Conservation (phyloP, 129 eudicot genomes). For the Silybum marianum region DNA sequence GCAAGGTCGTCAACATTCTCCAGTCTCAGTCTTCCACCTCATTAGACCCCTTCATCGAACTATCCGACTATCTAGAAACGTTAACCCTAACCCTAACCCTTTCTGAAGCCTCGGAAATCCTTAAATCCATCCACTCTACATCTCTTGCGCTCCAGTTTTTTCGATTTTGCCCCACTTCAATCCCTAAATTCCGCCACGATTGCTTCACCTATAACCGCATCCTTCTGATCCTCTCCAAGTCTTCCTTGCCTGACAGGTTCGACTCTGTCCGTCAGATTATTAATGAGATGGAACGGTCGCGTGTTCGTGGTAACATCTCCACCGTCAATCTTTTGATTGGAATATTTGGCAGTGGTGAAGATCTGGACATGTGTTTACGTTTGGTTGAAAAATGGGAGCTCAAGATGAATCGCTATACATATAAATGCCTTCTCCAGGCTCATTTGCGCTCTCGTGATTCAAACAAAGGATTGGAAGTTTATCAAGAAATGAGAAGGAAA, state of each 20-base stretch:
- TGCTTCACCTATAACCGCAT: conserved; percentile 82
- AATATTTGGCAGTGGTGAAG: conserved; percentile 43
- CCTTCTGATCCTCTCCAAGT: conserved; percentile 54
- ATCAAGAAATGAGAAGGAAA: conserved; percentile 51
- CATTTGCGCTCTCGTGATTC: conserved; percentile 57
- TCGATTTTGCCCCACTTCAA: conserved; percentile 55
- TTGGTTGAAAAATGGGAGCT: conserved; percentile 84
- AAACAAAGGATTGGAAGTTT: conserved; percentile 51
- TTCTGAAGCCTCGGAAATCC: conserved; percentile 79
- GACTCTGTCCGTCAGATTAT: conserved; percentile 47
- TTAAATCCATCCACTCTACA: conserved; percentile 65
- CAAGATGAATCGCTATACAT: conserved; percentile 65
- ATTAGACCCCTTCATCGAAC: conserved; percentile 52
- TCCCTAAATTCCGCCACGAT: conserved; percentile 81
- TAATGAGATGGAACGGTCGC: conserved; percentile 57
- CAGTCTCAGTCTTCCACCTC: conserved; percentile 44
- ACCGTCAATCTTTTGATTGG: conserved; percentile 91
- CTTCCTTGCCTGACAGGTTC: conserved; percentile 40
- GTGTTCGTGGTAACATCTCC: conserved; percentile 63
- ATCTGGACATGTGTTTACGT: conserved; percentile 63
- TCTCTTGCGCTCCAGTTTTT: conserved; percentile 69
- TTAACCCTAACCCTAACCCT: conserved; percentile 59
- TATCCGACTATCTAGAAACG: conserved; percentile 55
- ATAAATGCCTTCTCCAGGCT: conserved; percentile 81
- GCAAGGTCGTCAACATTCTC: conserved; percentile 61